A percentile compares a stretch with the other conserved stretches of the same genome.
Evolutionary conservation across 2,329 filamentous ascomycete genomes (phyloP).

Genomic region (Ceratocystis lukuohia): DNA sequence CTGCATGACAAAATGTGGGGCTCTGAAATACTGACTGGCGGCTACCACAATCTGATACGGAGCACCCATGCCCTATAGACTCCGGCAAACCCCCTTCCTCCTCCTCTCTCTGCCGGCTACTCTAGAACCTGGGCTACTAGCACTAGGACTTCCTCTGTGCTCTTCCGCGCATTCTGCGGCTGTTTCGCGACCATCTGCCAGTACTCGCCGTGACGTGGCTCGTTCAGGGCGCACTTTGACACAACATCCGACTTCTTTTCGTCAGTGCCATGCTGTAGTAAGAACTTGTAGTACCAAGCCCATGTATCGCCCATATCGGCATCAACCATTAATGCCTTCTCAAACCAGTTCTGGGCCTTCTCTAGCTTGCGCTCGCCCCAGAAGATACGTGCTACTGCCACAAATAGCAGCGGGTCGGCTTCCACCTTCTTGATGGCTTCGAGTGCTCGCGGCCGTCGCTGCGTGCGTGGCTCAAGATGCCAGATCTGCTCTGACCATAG

Average conservation of each 20-base stretch:
- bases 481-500: slow-evolving; percentile 93
- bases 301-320: slow-evolving; percentile 81
- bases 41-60: no score
- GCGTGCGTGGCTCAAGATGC: slow-evolving; percentile 80
- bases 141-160: slow-evolving; percentile 69
- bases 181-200: slow-evolving; percentile 84
- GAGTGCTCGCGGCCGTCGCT: slow-evolving; percentile 78
- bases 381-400: slow-evolving; percentile 87
- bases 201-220: slow-evolving; percentile 82
- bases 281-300: slow-evolving; percentile 96
- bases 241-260: slow-evolving; percentile 83
- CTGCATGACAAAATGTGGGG: no score
- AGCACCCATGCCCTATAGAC: no score
- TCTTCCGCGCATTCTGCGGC: slow-evolving; percentile 62
- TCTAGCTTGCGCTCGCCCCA: slow-evolving; percentile 88
- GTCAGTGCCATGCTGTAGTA: slow-evolving; percentile 81
- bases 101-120: background rate
- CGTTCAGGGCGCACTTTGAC: slow-evolving; percentile 64
- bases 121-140: slow-evolving; percentile 48
- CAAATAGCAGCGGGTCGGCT: slow-evolving; percentile 76
- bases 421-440: slow-evolving; percentile 97
- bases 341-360: slow-evolving; percentile 93
- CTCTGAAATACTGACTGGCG: no score
- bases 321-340: slow-evolving; percentile 82
- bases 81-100: background rate